Base-by-base conservation (phyloP, 352 stramenopile species). In the Pythium dissimile region DNA sequence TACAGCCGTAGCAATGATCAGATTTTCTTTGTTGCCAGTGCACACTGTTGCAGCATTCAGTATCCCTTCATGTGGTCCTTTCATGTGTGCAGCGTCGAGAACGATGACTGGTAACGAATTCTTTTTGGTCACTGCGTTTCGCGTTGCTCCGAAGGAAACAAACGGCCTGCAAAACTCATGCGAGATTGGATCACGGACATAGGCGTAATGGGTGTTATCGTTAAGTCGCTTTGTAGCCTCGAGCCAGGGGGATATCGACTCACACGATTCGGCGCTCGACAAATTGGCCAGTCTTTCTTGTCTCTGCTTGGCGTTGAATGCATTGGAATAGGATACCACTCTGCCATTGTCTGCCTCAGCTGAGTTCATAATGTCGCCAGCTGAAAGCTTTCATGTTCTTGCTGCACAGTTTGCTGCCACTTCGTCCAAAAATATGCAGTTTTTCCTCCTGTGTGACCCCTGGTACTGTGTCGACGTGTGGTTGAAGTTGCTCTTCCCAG, bases 11-110 rank as follows among this genome's bases (percentile, higher is more conserved):
- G 38, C n/a, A 45, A 45, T 45, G 16, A 45, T 18, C 5, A 45
- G 38, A 20, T 27, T 45, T 45, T 45, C 38, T 13, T 45, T 45
- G 38, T 45, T 45, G 16, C 38, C 38, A 5, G 38, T 45, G 16
- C 21, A 13, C 16, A 45, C 10, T 45, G 38, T 45, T 24, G 38
- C 38, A 13, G 38, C 38, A 20, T 45, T 45, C 38, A 45, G 21
- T 13, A 45, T 45, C 38, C 38, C 38, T 13, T 45, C 16, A 10
- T 45, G 38, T 2, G 38, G 38, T 45, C 38, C 38, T 45, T 45
- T 45, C 38, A 23, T 45, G 38, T 45, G 38, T 45, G 38, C 38
- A 15, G 38, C 38, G n/a, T 45, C 38, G 38, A 45, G 38, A 45
- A 45, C 38, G 26, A 45, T 45, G 5, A 45, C 12, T 45, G 38